Percentiles rank a stretch among this genome's conserved stretches.
Conservation (phyloP, 345 rosid genomes). For the Ricinus communis region DNA sequence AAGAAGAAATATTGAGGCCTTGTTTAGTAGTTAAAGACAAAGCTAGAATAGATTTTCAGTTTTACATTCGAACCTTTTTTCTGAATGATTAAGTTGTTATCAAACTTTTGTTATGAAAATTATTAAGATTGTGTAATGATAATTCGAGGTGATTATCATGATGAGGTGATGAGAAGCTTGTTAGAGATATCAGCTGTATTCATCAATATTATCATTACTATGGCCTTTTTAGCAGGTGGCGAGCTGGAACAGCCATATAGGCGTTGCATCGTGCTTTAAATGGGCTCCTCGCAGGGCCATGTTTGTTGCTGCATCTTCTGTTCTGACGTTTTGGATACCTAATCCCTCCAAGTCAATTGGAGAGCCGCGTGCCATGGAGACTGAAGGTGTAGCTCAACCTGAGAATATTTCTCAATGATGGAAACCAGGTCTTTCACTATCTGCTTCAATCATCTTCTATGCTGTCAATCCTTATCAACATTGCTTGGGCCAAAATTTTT, state of each 20-base stretch:
- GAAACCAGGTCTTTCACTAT: no score
- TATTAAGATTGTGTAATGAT: no score
- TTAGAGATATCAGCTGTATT: not conserved
- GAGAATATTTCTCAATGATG: conserved; percentile 28
- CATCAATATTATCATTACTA: not conserved
- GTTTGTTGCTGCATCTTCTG: conserved; percentile 84
- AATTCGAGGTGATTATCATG: no score
- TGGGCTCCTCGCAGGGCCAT: conserved; percentile 96
- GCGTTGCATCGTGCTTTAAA: conserved; percentile 76
- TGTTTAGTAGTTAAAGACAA: no score
- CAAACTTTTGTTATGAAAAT: not conserved
- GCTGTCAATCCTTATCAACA: not conserved
- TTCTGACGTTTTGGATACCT: conserved; percentile 93
- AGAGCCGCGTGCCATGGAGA: conserved; percentile 29
- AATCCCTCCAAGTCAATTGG: conserved; percentile 38
- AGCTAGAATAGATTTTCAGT: no score
- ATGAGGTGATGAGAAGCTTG: no score
- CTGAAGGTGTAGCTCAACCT: conserved; percentile 28
- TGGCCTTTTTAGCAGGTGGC: conserved; percentile 50
- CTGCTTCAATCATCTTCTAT: not conserved
- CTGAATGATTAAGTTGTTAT: not conserved
- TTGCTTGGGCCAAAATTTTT: conserved; percentile 2
- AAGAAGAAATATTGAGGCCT: no score
- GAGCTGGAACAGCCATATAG: conserved; percentile 76
- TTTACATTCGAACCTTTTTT: not conserved